phyloP scores from a whole-genome alignment of 1,139 yeast species.

The Sugiyamaella japonica region DNA sequence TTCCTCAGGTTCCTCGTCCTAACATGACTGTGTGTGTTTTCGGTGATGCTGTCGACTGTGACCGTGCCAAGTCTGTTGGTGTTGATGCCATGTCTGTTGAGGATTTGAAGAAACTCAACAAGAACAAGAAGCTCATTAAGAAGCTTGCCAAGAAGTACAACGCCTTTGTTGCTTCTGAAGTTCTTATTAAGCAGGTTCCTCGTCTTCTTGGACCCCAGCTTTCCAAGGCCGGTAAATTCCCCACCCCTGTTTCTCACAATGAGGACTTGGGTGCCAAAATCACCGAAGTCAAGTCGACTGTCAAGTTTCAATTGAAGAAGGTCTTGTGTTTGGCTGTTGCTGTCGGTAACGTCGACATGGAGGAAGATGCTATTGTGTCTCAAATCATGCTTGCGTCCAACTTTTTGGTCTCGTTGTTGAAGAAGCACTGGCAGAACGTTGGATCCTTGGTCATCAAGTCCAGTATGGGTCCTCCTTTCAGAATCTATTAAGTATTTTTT shows the following conservation, averaged over 20 bases:
- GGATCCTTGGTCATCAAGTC: slow-evolving; percentile 99
- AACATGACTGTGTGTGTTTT: slow-evolving; percentile 99
- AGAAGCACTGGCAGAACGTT: slow-evolving; percentile 99
- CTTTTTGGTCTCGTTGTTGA: slow-evolving; percentile 98
- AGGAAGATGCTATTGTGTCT: slow-evolving; percentile 92
- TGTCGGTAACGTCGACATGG: slow-evolving; percentile 99
- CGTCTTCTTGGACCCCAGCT: slow-evolving; percentile 99
- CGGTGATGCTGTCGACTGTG: slow-evolving; percentile 99
- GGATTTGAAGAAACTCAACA: slow-evolving; percentile 99
- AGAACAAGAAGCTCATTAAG: slow-evolving; percentile 99
- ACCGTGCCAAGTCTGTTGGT: slow-evolving; percentile 99
- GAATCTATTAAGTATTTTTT: slow-evolving; percentile 76
- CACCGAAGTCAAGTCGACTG: slow-evolving; percentile 97
- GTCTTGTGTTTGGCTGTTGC: slow-evolving; percentile 89
- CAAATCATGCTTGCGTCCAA: slow-evolving; percentile 98
- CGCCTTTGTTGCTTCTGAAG: slow-evolving; percentile 99
- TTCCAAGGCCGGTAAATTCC: slow-evolving; percentile 99
- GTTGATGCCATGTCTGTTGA: slow-evolving; percentile 99
- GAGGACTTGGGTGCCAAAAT: slow-evolving; percentile 97
- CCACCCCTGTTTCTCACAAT: slow-evolving; percentile 99
- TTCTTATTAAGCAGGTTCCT: slow-evolving; percentile 99
- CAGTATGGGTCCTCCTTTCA: slow-evolving; percentile 99
- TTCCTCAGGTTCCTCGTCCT: slow-evolving; percentile 99
- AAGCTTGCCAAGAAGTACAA: slow-evolving; percentile 99
- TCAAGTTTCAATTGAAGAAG: slow-evolving; percentile 99